These are phyloP conservation scores for Inonotus obliquus DNA, from an alignment of 1,284 basidiomycete species.

Conservation along the genomic window DNA sequence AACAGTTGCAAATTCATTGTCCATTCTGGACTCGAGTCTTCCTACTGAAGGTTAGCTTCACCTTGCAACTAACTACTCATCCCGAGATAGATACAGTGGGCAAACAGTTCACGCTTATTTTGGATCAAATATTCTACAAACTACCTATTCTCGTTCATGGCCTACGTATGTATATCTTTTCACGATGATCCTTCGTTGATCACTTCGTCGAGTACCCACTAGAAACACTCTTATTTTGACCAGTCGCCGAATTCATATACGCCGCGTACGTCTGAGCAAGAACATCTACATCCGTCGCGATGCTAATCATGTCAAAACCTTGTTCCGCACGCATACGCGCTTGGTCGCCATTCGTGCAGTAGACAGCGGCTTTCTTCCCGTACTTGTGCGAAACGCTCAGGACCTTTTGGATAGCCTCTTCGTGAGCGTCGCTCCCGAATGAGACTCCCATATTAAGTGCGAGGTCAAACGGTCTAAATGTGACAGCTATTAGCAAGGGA, in stretches of 20 bases:
- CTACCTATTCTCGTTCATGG: too few relatives aligned
- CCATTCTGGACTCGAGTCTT: too few relatives aligned
- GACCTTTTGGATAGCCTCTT: constrained; percentile 27
- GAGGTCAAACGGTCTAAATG: constrained; percentile 28
- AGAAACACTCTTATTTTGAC: not conserved
- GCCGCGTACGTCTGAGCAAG: constrained; percentile 25
- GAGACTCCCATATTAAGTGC: constrained; percentile 29
- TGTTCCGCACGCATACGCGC: constrained; percentile 28
- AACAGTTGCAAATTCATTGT: too few relatives aligned
- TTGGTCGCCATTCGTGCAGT: constrained; percentile 30
- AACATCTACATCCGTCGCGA: constrained; percentile 31
- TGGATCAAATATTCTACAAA: too few relatives aligned
- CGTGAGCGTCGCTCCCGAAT: constrained; percentile 27
- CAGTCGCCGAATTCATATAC: constrained; percentile 13
- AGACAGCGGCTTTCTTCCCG: constrained; percentile 26
- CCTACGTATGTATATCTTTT: too few relatives aligned
- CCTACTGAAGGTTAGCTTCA: too few relatives aligned
- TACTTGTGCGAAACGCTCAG: constrained; percentile 31
- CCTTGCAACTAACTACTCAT: too few relatives aligned
- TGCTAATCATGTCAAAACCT: constrained; percentile 32
- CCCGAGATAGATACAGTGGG: too few relatives aligned
- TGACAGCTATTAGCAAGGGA: not conserved
- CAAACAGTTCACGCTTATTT: too few relatives aligned
- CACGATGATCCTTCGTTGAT: not conserved
- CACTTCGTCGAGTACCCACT: constrained; percentile 17